Evolutionary conservation across 139 green algal species (phyloP).

Genomic region (Penium margaritaceum): DNA sequence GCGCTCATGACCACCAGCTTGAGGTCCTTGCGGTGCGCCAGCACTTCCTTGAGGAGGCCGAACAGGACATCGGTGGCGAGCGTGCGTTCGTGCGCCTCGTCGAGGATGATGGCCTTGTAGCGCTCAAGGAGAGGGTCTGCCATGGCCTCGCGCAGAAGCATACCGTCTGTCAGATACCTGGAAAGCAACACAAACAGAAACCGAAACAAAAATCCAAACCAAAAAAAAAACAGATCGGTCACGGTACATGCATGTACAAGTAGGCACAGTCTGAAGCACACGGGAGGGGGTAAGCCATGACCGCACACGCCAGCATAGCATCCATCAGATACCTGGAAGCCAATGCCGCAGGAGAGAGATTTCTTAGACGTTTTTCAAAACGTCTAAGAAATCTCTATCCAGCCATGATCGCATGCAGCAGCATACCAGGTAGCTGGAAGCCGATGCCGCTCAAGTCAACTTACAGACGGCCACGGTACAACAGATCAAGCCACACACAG

Average conservation of each 20-base stretch:
- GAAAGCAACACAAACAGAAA: neutral
- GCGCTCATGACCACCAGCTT: constrained; percentile 99
- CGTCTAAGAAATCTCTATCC: too few relatives aligned
- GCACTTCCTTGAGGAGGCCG: constrained; percentile 74
- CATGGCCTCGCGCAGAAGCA: constrained; percentile 61
- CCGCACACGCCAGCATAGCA: constrained; percentile 58
- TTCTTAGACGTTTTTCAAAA: too few relatives aligned
- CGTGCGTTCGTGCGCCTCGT: constrained; percentile 81
- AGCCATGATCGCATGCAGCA: too few relatives aligned
- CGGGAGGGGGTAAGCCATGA: constrained; percentile 59
- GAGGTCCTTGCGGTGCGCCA: constrained; percentile 77
- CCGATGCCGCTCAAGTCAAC: too few relatives aligned
- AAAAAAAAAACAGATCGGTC: too few relatives aligned
- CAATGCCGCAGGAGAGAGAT: too few relatives aligned
- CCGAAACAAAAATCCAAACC: too few relatives aligned
- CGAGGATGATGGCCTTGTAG: constrained; percentile 71
- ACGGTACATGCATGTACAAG: too few relatives aligned
- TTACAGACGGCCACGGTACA: too few relatives aligned
- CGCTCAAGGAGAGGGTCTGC: constrained; percentile 53
- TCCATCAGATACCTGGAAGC: constrained; percentile 54
- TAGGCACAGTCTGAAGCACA: too few relatives aligned
- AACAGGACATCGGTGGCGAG: constrained; percentile 80
- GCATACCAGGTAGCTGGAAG: too few relatives aligned
- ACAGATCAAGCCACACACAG: too few relatives aligned
- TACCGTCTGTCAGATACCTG: constrained; percentile 57